Base-by-base conservation (phyloP, 306 rosid species). In the Malus sieversii region DNA sequence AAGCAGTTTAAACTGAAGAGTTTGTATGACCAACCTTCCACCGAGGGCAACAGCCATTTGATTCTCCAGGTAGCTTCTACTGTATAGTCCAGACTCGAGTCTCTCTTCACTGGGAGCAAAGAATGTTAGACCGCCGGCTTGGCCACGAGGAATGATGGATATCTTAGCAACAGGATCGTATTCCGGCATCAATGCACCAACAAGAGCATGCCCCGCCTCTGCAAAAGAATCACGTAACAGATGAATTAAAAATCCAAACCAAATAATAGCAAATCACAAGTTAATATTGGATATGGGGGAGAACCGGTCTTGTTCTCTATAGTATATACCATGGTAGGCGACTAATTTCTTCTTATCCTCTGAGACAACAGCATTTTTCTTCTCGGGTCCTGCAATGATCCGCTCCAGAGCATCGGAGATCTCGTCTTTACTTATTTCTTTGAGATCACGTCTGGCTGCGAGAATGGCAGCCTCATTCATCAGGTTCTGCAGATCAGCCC, bases 401-500 rank as follows among this genome's bases (percentile, higher is more conserved):
- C 98, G 84, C 69, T 95, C 99, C 77, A 95, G 93, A 3, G 99
- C 99, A 81, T 95, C 99, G 6, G 99, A 85, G 76, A 95, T 95
- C 87, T 95, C 99, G 80, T 95, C 99, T 81, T 95, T 95, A 72
- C 99, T 95, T 60, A 95, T 95, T 87, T 95, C 99, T 84, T 95
- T 95, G 69, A 95, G 96, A 66, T 95, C 97, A 23, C 99, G 97
- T 90, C 99, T 85, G 55, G 99, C 99, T 33, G 99, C 97, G 64
- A 95, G 97, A 86, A 92, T 95, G 80, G 99, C 99, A 32, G 99
- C 99, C 77, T 95, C 99, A 15, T 95, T 95, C 99, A 95, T 95
- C 87, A 95, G 81, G 85, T 95, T 95, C 85, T 95, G 92, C 60
- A 88, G 51, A 82, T 88, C 90, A 68, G 92, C 90, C 25, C 92